Base-by-base conservation (phyloP, 2,329 filamentous ascomycete species). In the Coniochaeta sp. region DNA sequence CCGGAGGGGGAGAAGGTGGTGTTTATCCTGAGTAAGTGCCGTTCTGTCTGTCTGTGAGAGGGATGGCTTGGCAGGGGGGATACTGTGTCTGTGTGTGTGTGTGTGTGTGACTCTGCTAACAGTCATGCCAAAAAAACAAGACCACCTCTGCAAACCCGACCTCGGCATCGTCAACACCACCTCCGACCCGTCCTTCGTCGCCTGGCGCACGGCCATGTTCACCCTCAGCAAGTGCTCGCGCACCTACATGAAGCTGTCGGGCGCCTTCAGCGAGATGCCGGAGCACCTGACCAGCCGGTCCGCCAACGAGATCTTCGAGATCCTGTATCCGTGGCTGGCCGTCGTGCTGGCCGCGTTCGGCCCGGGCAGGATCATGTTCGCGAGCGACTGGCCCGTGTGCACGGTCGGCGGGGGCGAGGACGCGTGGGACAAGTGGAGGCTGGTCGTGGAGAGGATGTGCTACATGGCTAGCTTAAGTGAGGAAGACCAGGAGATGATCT, bases 341-440 rank as follows among this genome's bases (percentile, higher is more conserved):
- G 83, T 88, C 58, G 76, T 93, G 0, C 83, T 96, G 58, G 82
- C 86, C 31, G 82, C 82, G 1, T 97, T 96, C 69, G 87, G 89
- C 1, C 76, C 89, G 0, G 71, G 78, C 24, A 81, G 91, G 64
- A 81, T 95, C 70, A 92, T 98, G 88, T 97, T 95, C 73, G 93
- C 89, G 26, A 93, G 89, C 64, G 92, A 97, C 73, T 98, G 93
- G 93, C 93, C 93, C 1, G 88, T 97, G 0, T 96, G 91, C 75
- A 93, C 91, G 63, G 76, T 91, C 36, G 83, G 84, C 0, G 75
- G 78, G 19, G 72, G 67, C 26, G 68, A 70, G 12, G 72, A 65
- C 33, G 86, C 89, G 34, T 96, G 92, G 91, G 75, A 77, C 38
- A 83, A 88, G 67, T 97, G 93, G 93, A 83, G 79, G 64, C 79